A percentile compares a stretch with the other conserved stretches of the same genome.
Conservation (phyloP, 2,329 filamentous ascomycete genomes). For the Dryadomyces quercus-mongolicae region DNA sequence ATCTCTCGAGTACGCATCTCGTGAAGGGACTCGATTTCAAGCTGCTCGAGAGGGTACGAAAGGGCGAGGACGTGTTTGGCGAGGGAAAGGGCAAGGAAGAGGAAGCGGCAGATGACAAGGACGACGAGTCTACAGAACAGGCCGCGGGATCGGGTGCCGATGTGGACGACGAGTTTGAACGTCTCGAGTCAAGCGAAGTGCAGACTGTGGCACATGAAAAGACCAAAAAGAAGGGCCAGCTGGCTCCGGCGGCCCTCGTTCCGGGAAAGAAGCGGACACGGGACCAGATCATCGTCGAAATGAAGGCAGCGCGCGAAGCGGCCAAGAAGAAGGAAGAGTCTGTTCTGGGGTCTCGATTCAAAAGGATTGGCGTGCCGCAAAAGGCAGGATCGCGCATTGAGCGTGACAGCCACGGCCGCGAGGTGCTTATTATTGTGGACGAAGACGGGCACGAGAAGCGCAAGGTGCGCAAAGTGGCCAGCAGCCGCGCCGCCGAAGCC, state of each 20-base stretch:
- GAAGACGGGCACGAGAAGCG: slow-evolving; percentile 55
- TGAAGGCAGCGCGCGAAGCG: slow-evolving; percentile 50
- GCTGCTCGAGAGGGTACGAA: slow-evolving; percentile 55
- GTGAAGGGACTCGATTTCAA: slow-evolving; percentile 88
- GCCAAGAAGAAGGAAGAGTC: slow-evolving; percentile 42
- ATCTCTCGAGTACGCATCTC: slow-evolving; percentile 68
- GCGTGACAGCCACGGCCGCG: slow-evolving; percentile 45
- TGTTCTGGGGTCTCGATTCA: slow-evolving; percentile 46
- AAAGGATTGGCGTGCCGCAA: slow-evolving; percentile 47
- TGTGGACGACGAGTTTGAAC: slow-evolving; percentile 55
- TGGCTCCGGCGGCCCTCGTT: slow-evolving; percentile 38
- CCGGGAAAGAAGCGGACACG: slow-evolving; percentile 50
- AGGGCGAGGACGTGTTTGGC: slow-evolving; percentile 53
- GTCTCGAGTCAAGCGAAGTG: slow-evolving; percentile 42
- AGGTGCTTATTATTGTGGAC: slow-evolving; percentile 53
- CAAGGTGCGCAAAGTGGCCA: slow-evolving; percentile 44
- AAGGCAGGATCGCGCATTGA: slow-evolving; percentile 46
- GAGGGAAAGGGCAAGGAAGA: slow-evolving; percentile 21
- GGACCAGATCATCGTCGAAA: slow-evolving; percentile 54
- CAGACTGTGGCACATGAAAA: slow-evolving; percentile 39
- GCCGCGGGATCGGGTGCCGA: slow-evolving; percentile 23
- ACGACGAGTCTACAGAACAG: slow-evolving; percentile 14
- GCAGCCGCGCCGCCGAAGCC: slow-evolving; percentile 13
- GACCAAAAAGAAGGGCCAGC: slow-evolving; percentile 46
- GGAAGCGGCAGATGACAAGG: slow-evolving; percentile 15